Percentiles rank a stretch among this genome's conserved stretches.
Conservation (phyloP, 1,284 basidiomycete species). For the Cutaneotrichosporon cutaneum region DNA sequence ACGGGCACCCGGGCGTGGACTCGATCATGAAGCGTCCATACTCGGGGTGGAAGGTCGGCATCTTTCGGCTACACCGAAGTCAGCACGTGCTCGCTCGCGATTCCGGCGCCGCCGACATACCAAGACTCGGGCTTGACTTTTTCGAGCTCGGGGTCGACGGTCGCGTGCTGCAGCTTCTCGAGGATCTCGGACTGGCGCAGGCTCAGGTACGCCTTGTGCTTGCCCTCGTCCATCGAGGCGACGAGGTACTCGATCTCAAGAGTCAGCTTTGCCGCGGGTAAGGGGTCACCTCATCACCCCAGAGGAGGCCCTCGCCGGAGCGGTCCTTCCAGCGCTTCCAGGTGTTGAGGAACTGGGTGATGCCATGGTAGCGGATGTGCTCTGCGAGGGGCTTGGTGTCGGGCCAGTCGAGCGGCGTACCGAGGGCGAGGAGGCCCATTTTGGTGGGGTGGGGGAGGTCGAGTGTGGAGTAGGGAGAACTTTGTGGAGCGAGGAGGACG, state of each 20-base stretch:
- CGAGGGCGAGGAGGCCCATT: slow-evolving; percentile 94
- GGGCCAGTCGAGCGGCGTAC: slow-evolving; percentile 90
- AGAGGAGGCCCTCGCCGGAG: slow-evolving; percentile 89
- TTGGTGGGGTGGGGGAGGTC: slow-evolving; percentile 6
- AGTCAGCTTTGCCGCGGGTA: background rate
- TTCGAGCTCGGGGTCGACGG: slow-evolving; percentile 63
- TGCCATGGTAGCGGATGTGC: slow-evolving; percentile 89
- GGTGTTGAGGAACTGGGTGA: slow-evolving; percentile 89
- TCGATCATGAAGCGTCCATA: slow-evolving; percentile 99
- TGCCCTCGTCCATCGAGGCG: slow-evolving; percentile 76
- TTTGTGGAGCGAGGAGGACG: too few species aligned
- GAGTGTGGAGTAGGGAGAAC: background rate
- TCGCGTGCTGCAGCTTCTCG: slow-evolving; percentile 69
- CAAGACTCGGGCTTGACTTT: slow-evolving; percentile 52
- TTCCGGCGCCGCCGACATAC: slow-evolving; percentile 21
- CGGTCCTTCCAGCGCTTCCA: slow-evolving; percentile 91
- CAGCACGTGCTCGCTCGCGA: slow-evolving; percentile 7
- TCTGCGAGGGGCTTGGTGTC: slow-evolving; percentile 83
- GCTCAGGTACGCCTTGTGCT: slow-evolving; percentile 77
- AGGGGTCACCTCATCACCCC: slow-evolving; percentile 88
- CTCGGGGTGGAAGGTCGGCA: slow-evolving; percentile 97
- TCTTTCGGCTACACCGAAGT: slow-evolving; percentile 59
- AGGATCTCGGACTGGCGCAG: slow-evolving; percentile 93
- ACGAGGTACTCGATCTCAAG: slow-evolving; percentile 94
- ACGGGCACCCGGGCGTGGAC: slow-evolving; percentile 92